Base-by-base conservation (phyloP, 2,329 filamentous ascomycete species). In the Fusarium domesticum region DNA sequence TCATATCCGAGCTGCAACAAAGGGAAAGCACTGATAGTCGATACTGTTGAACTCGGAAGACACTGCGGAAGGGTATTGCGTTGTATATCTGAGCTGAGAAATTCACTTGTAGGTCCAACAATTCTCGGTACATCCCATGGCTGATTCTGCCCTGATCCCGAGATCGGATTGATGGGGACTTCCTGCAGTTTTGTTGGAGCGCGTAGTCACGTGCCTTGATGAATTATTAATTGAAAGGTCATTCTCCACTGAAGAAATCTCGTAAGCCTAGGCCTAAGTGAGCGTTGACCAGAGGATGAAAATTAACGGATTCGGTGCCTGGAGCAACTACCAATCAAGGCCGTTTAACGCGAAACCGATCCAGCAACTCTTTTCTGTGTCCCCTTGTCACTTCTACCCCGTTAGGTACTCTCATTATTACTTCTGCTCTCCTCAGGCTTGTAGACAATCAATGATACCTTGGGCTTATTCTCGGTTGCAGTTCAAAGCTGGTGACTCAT, bases 221-320 rank as follows among this genome's bases (percentile, higher is more conserved):
- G 35, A 34, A 60, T 60, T 59, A 57, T 58, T 58, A 60, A 60
- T 60, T 58, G 43, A 45, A 36, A 41, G 18, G 14, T 12, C 18
- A 17, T 30, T 8, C 7, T 16, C 35, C 5, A 31, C 39, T 25
- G 20, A n/a, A 19, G 44, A 39, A 17, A 38, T 50, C 44, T 49
- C 44, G 49, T 55, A 56, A 54, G 48, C 46, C 15, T 39, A 41
- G 41, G 50, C 38, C 45, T 38, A 35, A 44, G 47, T 20, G 23
- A 39, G 51, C 38, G 51, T 54, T 52, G 51, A 55, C 48, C 33
- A 48, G 51, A 54, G 51, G 51, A 54, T 49, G 51, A 50, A 38
- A 45, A 45, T 28, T 36, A 39, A 47, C 43, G 43, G 50, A 43
- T 42, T 28, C 45, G 48, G 32, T 43, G 43, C 34, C 42, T 44